Conservation (phyloP, 352 stramenopile genomes). For the Phytophthora melonis region DNA sequence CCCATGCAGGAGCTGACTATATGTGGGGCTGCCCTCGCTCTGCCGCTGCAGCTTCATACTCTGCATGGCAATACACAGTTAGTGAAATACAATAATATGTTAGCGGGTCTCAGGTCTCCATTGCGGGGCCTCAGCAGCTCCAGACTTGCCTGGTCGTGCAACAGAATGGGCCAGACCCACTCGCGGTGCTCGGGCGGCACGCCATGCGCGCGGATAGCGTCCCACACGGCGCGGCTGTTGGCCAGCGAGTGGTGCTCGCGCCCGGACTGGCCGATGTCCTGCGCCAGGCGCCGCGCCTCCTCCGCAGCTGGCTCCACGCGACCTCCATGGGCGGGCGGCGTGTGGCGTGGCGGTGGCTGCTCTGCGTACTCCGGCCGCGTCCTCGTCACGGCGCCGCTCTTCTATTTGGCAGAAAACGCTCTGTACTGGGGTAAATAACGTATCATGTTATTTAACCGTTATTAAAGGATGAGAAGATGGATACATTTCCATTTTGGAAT, state of each 20-base stretch:
- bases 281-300: conserved; percentile 57
- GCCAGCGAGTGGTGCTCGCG: conserved; percentile 78
- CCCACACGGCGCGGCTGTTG: conserved; percentile 53
- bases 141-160: conserved; percentile 59
- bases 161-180: conserved; percentile 81
- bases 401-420: not conserved
- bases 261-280: conserved; percentile 65
- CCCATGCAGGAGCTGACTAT: conserved; percentile 61
- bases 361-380: not conserved
- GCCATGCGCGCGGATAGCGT: conserved; percentile 62
- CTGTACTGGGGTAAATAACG: not conserved
- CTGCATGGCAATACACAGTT: conserved; percentile 22
- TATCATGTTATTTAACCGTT: too few species aligned
- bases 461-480: too few species aligned
- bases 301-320: conserved; percentile 72
- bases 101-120: not conserved
- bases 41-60: conserved; percentile 69
- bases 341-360: not conserved
- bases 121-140: not conserved
- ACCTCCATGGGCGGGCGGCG: conserved; percentile 43
- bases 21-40: conserved; percentile 51
- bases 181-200: conserved; percentile 76
- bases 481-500: too few species aligned
- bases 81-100: not conserved
- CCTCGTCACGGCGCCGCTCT: not conserved